Conservation (phyloP, 768 basidiomycete species). For the Lactarius psammicola region DNA sequence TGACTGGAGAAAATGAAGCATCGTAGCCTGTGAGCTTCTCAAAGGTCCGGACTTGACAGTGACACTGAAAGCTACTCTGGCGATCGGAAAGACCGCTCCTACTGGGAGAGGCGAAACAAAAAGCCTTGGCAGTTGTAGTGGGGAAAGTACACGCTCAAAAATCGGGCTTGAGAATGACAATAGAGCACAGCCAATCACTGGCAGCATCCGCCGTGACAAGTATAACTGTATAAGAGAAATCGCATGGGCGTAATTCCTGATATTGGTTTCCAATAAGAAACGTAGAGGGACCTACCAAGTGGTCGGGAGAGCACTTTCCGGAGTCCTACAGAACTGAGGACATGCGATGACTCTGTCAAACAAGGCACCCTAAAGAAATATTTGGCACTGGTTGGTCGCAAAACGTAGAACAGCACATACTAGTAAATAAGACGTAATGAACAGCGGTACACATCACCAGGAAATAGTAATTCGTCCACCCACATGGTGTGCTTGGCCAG, state of each 20-base stretch:
- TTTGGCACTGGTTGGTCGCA: background rate
- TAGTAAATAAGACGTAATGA: background rate
- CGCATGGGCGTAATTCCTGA: background rate
- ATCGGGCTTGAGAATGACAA: background rate
- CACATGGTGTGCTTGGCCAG: background rate
- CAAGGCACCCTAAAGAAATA: background rate
- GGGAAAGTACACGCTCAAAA: background rate
- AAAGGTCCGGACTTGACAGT: background rate
- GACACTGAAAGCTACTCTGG: background rate
- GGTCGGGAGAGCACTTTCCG: background rate
- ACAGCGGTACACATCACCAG: background rate
- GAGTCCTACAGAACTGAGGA: background rate
- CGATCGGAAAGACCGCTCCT: background rate
- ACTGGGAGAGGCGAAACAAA: background rate
- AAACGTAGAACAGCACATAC: background rate
- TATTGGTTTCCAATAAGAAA: background rate
- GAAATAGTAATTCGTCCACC: background rate
- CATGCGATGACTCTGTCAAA: background rate
- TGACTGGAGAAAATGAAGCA: background rate
- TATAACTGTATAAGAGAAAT: background rate
- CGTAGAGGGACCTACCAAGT: background rate
- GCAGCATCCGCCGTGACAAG: background rate
- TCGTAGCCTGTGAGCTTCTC: background rate
- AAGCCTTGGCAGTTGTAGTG: background rate
- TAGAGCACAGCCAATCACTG: background rate